phyloP scores from a whole-genome alignment of 805 yeast genomes.

The Millerozyma miso region DNA sequence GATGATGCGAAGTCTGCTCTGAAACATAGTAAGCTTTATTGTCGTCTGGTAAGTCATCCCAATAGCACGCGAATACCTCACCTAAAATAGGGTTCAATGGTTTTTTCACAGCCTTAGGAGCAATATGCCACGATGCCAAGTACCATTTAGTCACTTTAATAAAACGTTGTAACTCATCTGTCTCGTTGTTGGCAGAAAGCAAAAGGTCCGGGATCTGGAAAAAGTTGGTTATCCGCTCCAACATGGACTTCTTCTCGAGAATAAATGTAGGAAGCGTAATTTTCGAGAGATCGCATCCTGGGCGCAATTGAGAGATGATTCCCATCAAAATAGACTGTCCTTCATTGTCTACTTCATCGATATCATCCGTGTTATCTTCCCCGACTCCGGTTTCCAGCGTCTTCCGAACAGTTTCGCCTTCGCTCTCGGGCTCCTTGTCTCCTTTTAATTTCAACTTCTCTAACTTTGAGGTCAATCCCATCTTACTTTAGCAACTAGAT shows the following conservation, averaged over 20 bases:
- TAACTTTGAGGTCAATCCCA: constrained; percentile 27
- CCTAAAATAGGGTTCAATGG: constrained; percentile 95
- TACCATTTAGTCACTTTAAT: constrained; percentile 81
- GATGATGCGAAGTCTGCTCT: constrained; percentile 97
- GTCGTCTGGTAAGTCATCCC: constrained; percentile 76
- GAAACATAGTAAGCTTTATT: constrained; percentile 76
- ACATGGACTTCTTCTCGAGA: constrained; percentile 90
- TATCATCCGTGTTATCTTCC: constrained; percentile 51
- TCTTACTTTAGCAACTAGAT: constrained; percentile 5
- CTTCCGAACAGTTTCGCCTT: not conserved
- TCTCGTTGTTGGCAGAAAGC: constrained; percentile 58
- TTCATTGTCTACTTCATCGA: constrained; percentile 89
- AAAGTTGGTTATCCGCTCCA: constrained; percentile 90
- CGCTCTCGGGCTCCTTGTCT: constrained; percentile 6
- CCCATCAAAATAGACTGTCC: constrained; percentile 84
- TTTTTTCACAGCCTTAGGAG: constrained; percentile 97
- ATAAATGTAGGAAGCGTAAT: constrained; percentile 95
- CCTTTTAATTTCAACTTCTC: constrained; percentile 21
- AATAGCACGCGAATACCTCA: constrained; percentile 84
- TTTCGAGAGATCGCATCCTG: constrained; percentile 84
- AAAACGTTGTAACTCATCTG: constrained; percentile 66
- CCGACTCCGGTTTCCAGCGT: constrained; percentile 1
- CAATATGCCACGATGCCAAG: constrained; percentile 94
- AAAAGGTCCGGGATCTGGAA: constrained; percentile 75
- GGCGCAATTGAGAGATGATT: constrained; percentile 85